Percentiles rank a stretch among this genome's conserved stretches.
Conservation (phyloP, 768 basidiomycete genomes). For the Podaxis sp. region DNA sequence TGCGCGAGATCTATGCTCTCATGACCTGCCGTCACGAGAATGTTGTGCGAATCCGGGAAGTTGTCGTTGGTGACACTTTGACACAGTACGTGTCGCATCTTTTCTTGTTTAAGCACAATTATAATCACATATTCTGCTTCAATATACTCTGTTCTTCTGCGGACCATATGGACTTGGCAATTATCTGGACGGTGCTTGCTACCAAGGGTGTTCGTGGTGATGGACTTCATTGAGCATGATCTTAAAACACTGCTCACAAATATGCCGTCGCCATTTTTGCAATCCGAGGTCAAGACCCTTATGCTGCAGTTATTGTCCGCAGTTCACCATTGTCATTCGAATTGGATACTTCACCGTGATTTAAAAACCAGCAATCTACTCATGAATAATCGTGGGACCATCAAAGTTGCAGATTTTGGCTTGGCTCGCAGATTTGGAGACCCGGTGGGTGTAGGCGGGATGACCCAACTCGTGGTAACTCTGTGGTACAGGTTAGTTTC, state of each 20-base stretch:
- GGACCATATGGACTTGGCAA: slow-evolving; percentile 1
- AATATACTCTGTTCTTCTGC: slow-evolving; percentile 9
- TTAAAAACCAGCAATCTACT: slow-evolving; percentile 96
- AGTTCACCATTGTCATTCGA: slow-evolving; percentile 87
- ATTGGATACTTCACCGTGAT: slow-evolving; percentile 98
- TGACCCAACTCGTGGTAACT: slow-evolving; percentile 98
- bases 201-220: slow-evolving; percentile 93
- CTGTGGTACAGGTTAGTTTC: slow-evolving; percentile 90
- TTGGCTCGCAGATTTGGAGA: slow-evolving; percentile 95
- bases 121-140: slow-evolving; percentile 23
- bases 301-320: slow-evolving; percentile 92
- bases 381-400: slow-evolving; percentile 98
- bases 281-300: slow-evolving; percentile 97
- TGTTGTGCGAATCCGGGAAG: slow-evolving; percentile 94
- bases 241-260: slow-evolving; percentile 91
- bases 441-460: slow-evolving; percentile 91
- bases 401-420: slow-evolving; percentile 99
- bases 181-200: slow-evolving; percentile 12
- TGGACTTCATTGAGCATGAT: slow-evolving; percentile 99
- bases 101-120: slow-evolving; percentile 14
- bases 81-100: slow-evolving; percentile 80
- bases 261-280: slow-evolving; percentile 96
- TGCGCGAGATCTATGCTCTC: slow-evolving; percentile 93
- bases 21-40: slow-evolving; percentile 95
- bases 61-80: slow-evolving; percentile 96